Conservation (phyloP, 2,329 filamentous ascomycete genomes). For the Chaetomiaceae sp. region DNA sequence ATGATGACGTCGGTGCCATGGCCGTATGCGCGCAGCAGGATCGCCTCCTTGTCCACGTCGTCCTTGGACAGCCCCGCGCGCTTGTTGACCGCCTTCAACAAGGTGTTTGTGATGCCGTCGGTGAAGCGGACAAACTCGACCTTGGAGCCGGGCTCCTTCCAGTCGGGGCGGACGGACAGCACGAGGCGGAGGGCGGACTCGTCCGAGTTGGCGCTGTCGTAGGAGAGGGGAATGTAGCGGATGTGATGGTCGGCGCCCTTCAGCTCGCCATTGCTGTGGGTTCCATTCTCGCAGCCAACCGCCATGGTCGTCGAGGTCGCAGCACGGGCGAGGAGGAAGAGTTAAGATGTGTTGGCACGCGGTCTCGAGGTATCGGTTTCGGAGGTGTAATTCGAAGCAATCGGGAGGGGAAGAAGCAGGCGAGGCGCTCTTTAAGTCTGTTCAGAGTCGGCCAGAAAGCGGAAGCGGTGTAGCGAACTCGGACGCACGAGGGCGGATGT, state of each 20-base stretch:
- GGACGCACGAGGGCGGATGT: background rate
- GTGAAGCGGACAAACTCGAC: conserved; percentile 89
- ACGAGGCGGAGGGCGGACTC: conserved; percentile 76
- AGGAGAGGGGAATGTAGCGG: conserved; percentile 68
- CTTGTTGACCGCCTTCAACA: conserved; percentile 72
- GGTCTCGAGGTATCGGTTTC: too few species aligned
- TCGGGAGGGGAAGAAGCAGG: background rate
- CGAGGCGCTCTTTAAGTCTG: background rate
- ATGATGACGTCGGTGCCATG: conserved; percentile 92
- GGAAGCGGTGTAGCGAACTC: conserved; percentile 8
- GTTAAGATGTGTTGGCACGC: too few species aligned
- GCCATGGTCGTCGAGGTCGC: conserved; percentile 17
- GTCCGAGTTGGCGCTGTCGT: conserved; percentile 72
- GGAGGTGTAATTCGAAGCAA: background rate
- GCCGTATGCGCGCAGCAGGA: conserved; percentile 89
- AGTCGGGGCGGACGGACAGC: conserved; percentile 74
- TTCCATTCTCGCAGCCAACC: conserved; percentile 23
- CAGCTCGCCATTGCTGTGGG: conserved; percentile 17
- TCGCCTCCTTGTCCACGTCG: conserved; percentile 75
- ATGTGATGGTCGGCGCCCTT: conserved; percentile 44
- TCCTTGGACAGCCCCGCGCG: conserved; percentile 65
- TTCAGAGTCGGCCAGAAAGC: background rate
- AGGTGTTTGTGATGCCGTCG: conserved; percentile 95
- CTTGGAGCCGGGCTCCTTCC: conserved; percentile 63
- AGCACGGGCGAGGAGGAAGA: background rate